These are phyloP conservation scores for Eucalyptus guilfoylei DNA, from an alignment of 345 rosid species.

Conservation along the genomic window DNA sequence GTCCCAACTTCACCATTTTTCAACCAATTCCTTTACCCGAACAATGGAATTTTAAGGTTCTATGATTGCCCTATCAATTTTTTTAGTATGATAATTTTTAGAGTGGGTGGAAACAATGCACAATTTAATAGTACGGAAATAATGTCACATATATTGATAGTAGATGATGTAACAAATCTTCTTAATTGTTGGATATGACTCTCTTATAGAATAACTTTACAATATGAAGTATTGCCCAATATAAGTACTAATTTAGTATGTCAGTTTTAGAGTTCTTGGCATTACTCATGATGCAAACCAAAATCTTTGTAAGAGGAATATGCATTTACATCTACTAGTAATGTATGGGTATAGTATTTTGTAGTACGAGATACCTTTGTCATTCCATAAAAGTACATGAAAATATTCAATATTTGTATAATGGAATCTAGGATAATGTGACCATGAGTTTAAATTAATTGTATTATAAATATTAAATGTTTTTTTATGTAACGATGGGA, in stretches of 20 bases:
- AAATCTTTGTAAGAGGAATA: neutral
- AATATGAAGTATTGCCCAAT: neutral
- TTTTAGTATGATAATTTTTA: neutral
- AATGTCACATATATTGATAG: neutral
- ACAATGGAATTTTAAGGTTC: neutral
- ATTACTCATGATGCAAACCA: neutral
- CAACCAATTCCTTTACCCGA: neutral
- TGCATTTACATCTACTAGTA: neutral
- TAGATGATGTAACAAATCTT: rapidly evolving
- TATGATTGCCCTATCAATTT: neutral
- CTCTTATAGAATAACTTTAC: neutral
- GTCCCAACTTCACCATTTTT: neutral
- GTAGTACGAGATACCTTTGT: neutral
- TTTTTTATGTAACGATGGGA: rapidly evolving
- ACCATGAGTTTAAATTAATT: neutral
- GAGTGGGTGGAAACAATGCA: neutral
- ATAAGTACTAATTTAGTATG: neutral
- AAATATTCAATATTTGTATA: rapidly evolving
- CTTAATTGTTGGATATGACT: neutral
- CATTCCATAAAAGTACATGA: neutral
- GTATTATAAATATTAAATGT: neutral
- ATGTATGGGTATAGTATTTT: neutral
- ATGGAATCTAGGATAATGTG: neutral
- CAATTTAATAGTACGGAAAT: neutral
- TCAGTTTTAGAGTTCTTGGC: neutral